Evolutionary conservation across 208 protist genomes (phyloP), one percentile per base, ranked within the genome.

Genomic region (Leishmania major): DNA sequence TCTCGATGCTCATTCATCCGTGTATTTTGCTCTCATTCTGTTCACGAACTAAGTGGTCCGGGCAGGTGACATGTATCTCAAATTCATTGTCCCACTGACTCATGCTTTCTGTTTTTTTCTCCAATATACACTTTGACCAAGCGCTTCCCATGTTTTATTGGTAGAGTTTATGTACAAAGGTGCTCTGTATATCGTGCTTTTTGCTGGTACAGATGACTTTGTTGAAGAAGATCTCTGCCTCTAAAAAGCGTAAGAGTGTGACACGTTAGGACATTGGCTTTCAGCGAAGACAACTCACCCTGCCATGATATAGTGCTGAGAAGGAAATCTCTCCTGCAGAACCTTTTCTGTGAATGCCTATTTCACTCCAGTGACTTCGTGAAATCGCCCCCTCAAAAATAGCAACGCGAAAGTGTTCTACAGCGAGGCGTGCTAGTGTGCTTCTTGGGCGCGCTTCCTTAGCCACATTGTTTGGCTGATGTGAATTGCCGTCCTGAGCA

Each of bases 121-220:
- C 13, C 13, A 59, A 15, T 64, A 35, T 49, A 10, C 31, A 28
- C 45, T 22, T 13, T 22, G 17, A 25, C 4, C 15, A 60, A 62
- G 1, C 51, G 51, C 22, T 45, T 2, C 35, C 25, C 25, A 28
- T 59, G 25, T 43, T 47, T 80, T 77, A 72, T 73, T 55, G 53
- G 45, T 75, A 66, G 64, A 80, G 19, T 19, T 57, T 60, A 77
- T 81, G 67, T 80, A 57, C 37, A 71, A 71, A 70, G 40, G 17
- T 7, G 28, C 43, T 28, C 15, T 55, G 60, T 69, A 31, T 31
- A 17, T 57, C 35, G 43, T 55, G 25, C 4, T 59, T 0, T 71
- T 67, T 77, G n/a, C 10, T 45, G 25, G 35, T 35, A 37, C 13
- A 73, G 22, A 25, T 51, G 2, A 35, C 35, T 31, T 73, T 22